Conservation (phyloP, 306 rosid species). For the Dryas alaskensis region DNA sequence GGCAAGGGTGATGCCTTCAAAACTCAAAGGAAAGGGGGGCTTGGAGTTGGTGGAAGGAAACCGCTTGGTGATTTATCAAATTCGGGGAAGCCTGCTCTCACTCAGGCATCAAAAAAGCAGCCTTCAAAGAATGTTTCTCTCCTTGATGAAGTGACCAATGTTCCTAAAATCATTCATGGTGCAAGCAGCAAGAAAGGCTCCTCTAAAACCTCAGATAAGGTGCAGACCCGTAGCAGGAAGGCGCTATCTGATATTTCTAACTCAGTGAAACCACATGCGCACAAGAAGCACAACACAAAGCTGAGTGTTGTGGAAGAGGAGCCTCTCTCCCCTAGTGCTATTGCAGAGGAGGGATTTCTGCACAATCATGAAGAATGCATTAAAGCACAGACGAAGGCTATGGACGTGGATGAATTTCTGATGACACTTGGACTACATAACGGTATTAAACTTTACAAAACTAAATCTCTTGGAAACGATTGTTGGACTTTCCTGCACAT, state of each 20-base stretch:
- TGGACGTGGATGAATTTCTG: constrained; percentile 35
- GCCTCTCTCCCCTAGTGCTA: constrained; percentile 28
- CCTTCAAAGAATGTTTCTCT: constrained; percentile 23
- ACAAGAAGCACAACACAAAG: constrained; percentile 37
- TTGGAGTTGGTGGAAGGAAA: constrained; percentile 66
- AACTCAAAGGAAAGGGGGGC: constrained; percentile 44
- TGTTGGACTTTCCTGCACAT: background rate
- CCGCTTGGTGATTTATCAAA: constrained; percentile 75
- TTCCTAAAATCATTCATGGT: constrained; percentile 18
- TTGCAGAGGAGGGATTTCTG: constrained; percentile 49
- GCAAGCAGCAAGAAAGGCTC: constrained; percentile 29
- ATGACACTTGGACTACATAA: constrained; percentile 31
- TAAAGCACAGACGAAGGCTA: constrained; percentile 35
- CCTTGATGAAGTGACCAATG: constrained; percentile 6
- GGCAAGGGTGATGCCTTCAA: constrained; percentile 34
- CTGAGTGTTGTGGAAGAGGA: constrained; percentile 27
- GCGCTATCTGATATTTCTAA: constrained; percentile 74
- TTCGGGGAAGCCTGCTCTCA: constrained; percentile 35
- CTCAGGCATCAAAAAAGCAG: constrained; percentile 31
- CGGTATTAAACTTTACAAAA: constrained; percentile 29
- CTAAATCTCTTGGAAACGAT: background rate
- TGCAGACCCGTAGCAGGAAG: constrained; percentile 45
- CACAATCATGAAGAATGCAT: constrained; percentile 59
- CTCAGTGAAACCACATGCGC: constrained; percentile 33
- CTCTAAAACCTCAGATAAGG: constrained; percentile 39